Percentiles rank a stretch among this genome's conserved stretches.
Evolutionary conservation across 257 asterid genomes (phyloP).

Genomic region (Apocynum venetum): DNA sequence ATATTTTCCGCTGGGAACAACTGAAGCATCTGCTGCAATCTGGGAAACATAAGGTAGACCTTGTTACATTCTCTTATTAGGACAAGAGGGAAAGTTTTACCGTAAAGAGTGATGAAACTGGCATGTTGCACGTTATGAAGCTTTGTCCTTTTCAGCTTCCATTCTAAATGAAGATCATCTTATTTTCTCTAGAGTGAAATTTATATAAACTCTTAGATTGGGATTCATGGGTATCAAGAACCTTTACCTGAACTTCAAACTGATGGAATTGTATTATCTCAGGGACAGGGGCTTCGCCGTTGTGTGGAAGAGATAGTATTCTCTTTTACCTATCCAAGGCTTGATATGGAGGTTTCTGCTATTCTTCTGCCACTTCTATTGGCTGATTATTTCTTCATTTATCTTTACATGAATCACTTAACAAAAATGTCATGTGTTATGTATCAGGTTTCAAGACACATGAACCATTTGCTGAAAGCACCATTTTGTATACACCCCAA

Average conservation of each 20-base stretch:
- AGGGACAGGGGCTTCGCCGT: slow-evolving; percentile 65
- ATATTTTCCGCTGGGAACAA: slow-evolving; percentile 68
- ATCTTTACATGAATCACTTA: not conserved
- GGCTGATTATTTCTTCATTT: not conserved
- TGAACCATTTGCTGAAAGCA: slow-evolving; percentile 90
- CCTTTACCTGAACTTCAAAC: not conserved
- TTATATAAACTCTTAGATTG: not conserved
- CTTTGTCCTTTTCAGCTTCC: not conserved
- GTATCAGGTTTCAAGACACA: slow-evolving; percentile 80
- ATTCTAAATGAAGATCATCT: not conserved
- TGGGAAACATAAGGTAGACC: slow-evolving; percentile 72
- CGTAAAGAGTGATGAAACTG: not conserved
- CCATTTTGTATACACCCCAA: slow-evolving; percentile 89
- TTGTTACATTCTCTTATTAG: not conserved
- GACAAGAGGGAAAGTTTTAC: not conserved
- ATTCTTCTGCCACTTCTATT: not conserved
- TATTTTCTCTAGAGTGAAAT: not conserved
- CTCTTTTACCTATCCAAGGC: slow-evolving; percentile 82
- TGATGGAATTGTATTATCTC: slow-evolving; percentile 19
- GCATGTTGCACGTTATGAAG: not conserved
- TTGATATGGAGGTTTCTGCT: slow-evolving; percentile 79
- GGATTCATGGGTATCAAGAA: not conserved
- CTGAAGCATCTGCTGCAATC: slow-evolving; percentile 60
- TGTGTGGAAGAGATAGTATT: slow-evolving; percentile 85
- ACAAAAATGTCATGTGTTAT: slow-evolving; percentile 4